Evolutionary conservation across 257 asterid species (phyloP).

Genomic region (Solanum pinnatisectum): DNA sequence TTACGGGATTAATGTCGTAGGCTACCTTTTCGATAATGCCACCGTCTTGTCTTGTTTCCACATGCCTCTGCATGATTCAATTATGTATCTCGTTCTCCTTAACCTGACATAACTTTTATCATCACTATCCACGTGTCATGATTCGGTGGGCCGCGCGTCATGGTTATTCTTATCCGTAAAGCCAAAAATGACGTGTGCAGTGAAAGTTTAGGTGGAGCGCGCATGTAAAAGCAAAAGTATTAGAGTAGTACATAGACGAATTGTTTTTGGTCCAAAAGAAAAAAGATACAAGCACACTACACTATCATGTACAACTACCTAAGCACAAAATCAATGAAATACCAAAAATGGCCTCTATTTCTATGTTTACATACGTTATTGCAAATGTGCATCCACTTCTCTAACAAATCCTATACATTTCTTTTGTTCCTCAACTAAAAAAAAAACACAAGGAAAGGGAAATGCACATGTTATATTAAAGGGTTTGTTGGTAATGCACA

Average conservation of each 20-base stretch:
- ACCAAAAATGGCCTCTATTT: neutral
- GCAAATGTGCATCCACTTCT: neutral
- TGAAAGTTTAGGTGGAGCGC: neutral
- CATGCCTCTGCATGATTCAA: neutral
- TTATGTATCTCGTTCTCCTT: neutral
- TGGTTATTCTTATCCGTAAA: too few species aligned
- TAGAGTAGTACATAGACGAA: neutral
- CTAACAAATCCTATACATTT: neutral
- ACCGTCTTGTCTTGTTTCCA: neutral
- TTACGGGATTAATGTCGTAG: neutral
- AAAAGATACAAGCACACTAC: neutral
- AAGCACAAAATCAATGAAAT: neutral
- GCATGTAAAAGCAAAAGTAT: neutral
- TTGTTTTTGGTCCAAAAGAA: neutral
- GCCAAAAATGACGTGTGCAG: neutral
- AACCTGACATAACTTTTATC: neutral
- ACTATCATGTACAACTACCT: neutral
- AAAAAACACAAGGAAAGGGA: neutral
- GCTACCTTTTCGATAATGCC: neutral
- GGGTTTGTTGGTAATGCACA: neutral
- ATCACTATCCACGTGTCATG: neutral
- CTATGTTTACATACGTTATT: neutral
- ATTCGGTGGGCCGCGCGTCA: too few species aligned
- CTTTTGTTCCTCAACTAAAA: neutral
- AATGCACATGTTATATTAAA: neutral